These are phyloP conservation scores for Alloteropsis semialata DNA, from an alignment of 176 grass and related monocot genomes.

Conservation along the genomic window DNA sequence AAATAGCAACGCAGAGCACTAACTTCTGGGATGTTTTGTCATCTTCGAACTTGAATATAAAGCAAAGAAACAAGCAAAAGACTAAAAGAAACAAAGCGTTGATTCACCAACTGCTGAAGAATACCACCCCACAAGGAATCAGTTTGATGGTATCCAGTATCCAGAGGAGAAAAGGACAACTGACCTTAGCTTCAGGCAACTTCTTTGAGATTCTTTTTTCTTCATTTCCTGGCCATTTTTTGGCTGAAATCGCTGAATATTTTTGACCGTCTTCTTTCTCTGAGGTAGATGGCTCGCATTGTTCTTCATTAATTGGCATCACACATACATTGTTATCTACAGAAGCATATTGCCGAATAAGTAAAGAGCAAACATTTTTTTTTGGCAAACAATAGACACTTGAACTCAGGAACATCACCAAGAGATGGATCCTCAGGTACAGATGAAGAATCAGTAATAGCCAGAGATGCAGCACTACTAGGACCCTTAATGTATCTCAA, in stretches of 20 bases:
- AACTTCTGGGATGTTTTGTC: not conserved
- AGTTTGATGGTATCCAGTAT: slow-evolving; percentile 8
- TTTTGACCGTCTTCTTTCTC: slow-evolving; percentile 8
- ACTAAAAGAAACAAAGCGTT: not conserved
- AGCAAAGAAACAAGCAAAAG: not conserved
- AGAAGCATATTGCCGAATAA: slow-evolving; percentile 19
- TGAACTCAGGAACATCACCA: slow-evolving; percentile 32
- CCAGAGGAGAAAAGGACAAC: slow-evolving; percentile 9
- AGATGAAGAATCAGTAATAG: slow-evolving; percentile 20
- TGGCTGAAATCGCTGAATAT: slow-evolving; percentile 12
- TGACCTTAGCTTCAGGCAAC: slow-evolving; percentile 39
- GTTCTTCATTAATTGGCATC: slow-evolving; percentile 25
- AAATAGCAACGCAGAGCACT: not conserved
- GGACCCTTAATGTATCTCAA: slow-evolving; percentile 62
- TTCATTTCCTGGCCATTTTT: slow-evolving; percentile 4
- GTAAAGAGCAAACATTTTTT: not conserved
- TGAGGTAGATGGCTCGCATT: slow-evolving; percentile 30
- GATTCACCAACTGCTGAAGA: not conserved
- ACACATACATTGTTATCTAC: slow-evolving; percentile 26
- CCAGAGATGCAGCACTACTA: slow-evolving; percentile 20
- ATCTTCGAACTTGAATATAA: not conserved
- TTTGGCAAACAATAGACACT: not conserved
- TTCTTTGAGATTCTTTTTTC: slow-evolving; percentile 22
- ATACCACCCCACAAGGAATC: not conserved
- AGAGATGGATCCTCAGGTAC: slow-evolving; percentile 17